Evolutionary conservation across 176 grass and related monocot genomes (phyloP).

Genomic region (Puccinellia tenuiflora): DNA sequence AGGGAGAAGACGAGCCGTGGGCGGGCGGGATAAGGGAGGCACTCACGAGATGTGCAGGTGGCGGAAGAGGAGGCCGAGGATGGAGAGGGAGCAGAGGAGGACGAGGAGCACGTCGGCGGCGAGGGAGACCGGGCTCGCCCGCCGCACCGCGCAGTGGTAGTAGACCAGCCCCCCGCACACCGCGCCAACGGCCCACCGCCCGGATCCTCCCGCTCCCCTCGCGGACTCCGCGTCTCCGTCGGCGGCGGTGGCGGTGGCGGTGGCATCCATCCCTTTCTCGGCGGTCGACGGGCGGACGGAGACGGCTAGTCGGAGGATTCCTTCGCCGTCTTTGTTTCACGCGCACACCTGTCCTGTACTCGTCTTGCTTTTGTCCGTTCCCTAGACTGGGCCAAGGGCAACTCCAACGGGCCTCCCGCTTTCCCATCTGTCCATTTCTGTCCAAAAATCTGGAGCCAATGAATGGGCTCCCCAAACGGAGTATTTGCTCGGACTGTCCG

Average conservation of each 20-base stretch:
- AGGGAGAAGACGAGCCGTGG: neutral
- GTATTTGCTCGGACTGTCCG: too few relatives aligned
- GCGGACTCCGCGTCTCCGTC: neutral
- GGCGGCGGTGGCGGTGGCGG: slow-evolving; percentile 10
- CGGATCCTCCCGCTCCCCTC: slow-evolving; percentile 27
- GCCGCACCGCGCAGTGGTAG: slow-evolving; percentile 81
- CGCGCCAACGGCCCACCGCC: slow-evolving; percentile 53
- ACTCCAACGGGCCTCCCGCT: too few relatives aligned
- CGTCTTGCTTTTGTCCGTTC: too few relatives aligned
- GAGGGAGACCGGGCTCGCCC: slow-evolving; percentile 75
- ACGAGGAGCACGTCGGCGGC: slow-evolving; percentile 85
- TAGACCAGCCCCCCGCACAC: slow-evolving; percentile 80
- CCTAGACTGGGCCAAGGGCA: neutral
- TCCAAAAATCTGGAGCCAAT: too few relatives aligned
- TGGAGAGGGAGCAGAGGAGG: slow-evolving; percentile 92
- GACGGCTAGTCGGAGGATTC: neutral
- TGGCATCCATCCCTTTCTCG: slow-evolving; percentile 37
- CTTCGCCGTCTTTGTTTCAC: neutral
- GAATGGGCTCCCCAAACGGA: too few relatives aligned
- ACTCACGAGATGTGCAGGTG: slow-evolving; percentile 91
- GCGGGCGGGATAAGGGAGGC: neutral
- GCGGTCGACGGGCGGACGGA: neutral
- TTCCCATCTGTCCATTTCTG: too few relatives aligned
- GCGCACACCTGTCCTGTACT: neutral
- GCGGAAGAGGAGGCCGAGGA: slow-evolving; percentile 87